Percentiles rank a stretch among this genome's conserved stretches.
Evolutionary conservation across 2,329 filamentous ascomycete genomes (phyloP).

Genomic region (Emergomyces pasteurianus): DNA sequence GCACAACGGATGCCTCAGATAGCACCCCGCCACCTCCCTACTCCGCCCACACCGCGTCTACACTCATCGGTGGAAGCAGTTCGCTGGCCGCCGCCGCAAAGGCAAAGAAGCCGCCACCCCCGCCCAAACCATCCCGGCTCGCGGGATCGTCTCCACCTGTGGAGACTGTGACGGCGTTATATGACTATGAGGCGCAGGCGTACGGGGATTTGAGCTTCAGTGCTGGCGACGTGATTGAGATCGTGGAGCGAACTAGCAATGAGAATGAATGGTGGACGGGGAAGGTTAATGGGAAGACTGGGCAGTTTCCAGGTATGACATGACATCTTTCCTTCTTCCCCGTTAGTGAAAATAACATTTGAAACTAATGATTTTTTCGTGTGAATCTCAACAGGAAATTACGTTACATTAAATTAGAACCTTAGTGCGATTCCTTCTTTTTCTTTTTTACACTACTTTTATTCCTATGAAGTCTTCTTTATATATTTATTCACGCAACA

Average conservation of each 20-base stretch:
- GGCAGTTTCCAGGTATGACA: conserved; percentile 85
- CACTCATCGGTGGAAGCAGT: conserved; percentile 26
- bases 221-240: conserved; percentile 81
- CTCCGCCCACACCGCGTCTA: conserved; percentile 34
- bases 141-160: conserved; percentile 42
- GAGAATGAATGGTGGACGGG: conserved; percentile 98
- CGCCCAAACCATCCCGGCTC: conserved; percentile 68
- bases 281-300: conserved; percentile 63
- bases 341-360: neutral
- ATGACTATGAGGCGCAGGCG: conserved; percentile 92
- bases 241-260: conserved; percentile 69
- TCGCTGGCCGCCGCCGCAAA: conserved; percentile 48
- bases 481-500: neutral
- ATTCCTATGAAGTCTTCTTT: neutral
- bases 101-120: conserved; percentile 56
- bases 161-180: conserved; percentile 80
- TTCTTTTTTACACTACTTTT: neutral
- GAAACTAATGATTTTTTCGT: neutral
- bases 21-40: conserved; percentile 63
- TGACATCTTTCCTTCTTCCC: neutral
- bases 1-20: conserved; percentile 32
- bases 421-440: neutral
- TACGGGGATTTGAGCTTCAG: conserved; percentile 87
- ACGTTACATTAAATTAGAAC: conserved; percentile 29
- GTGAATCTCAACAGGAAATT: conserved; percentile 23